These are phyloP conservation scores for Cladorrhinum samala DNA, from an alignment of 495 filamentous ascomycete genomes.

Conservation along the genomic window DNA sequence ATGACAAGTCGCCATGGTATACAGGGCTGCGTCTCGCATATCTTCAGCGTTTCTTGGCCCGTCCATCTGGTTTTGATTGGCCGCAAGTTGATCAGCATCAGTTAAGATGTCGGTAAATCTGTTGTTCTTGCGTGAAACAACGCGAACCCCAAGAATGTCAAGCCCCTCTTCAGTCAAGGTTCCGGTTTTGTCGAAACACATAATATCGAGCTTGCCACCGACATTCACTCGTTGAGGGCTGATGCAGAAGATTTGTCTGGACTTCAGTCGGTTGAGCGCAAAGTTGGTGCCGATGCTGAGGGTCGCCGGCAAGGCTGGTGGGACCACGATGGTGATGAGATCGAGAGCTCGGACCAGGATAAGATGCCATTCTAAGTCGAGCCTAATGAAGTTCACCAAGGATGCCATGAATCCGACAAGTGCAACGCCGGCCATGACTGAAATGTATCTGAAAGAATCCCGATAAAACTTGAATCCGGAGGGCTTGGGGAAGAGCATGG, in stretches of 20 bases:
- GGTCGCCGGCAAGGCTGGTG: conserved; percentile 93
- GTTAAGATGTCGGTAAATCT: conserved; percentile 45
- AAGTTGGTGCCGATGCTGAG: conserved; percentile 96
- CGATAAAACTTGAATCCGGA: conserved; percentile 97
- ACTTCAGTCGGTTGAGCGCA: conserved; percentile 77
- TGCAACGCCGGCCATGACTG: conserved; percentile 91
- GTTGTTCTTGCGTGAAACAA: conserved; percentile 58
- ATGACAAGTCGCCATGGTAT: conserved; percentile 97
- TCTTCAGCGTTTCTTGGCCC: conserved; percentile 55
- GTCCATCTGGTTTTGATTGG: conserved; percentile 46
- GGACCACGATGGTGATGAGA: conserved; percentile 95
- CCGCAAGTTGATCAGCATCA: conserved; percentile 47
- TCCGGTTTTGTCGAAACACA: conserved; percentile 98
- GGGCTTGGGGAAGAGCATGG: conserved; percentile 98
- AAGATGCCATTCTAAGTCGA: conserved; percentile 76
- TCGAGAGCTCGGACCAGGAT: conserved; percentile 91
- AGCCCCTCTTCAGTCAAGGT: conserved; percentile 96
- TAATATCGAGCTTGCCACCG: conserved; percentile 87
- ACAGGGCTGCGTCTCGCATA: conserved; percentile 63
- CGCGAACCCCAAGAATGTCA: conserved; percentile 83
- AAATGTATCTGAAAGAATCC: conserved; percentile 96
- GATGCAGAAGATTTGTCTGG: conserved; percentile 91
- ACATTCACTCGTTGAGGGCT: conserved; percentile 96
- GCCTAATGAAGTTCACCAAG: conserved; percentile 83
- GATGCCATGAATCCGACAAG: conserved; percentile 82